Conservation (phyloP, 129 eudicot species). For the Lactuca sativa region DNA sequence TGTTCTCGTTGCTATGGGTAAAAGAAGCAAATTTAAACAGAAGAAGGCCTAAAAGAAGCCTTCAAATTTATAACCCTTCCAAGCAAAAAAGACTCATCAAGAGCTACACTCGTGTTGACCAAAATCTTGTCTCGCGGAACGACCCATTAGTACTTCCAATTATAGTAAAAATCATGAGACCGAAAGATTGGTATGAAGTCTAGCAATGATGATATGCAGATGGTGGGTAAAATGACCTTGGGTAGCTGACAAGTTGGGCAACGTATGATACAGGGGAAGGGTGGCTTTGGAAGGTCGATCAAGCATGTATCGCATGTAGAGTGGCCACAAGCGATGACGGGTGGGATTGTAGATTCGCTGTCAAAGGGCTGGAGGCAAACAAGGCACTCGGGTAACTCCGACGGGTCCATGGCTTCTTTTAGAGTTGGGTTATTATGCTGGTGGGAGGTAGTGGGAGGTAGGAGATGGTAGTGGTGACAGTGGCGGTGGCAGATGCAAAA, state of each 20-base stretch:
- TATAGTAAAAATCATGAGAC: constrained; percentile 47
- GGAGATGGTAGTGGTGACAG: no score
- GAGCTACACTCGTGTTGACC: constrained; percentile 19
- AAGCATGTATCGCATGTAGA: constrained; percentile 68
- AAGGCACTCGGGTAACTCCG: constrained; percentile 72
- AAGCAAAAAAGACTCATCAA: constrained; percentile 17
- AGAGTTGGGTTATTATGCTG: background rate
- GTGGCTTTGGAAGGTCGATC: constrained; percentile 58
- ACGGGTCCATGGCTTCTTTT: constrained; percentile 33
- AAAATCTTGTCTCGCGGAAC: constrained; percentile 31
- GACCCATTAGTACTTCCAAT: constrained; percentile 57
- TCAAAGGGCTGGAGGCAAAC: constrained; percentile 72
- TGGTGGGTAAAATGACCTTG: constrained; percentile 44
- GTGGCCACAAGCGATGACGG: constrained; percentile 90
- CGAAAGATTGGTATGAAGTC: constrained; percentile 42
- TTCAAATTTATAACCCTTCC: constrained; percentile 20
- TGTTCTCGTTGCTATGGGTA: constrained; percentile 15
- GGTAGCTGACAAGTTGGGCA: constrained; percentile 67
- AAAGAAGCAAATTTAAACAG: constrained; percentile 44
- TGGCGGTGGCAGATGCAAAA: no score
- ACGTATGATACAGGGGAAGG: constrained; percentile 59
- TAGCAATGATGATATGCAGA: background rate
- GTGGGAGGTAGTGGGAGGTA: no score
- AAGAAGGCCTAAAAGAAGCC: constrained; percentile 12
- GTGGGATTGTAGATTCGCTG: constrained; percentile 51